Conservation (phyloP, 129 eudicot genomes). For the Flaveria sonorensis region DNA sequence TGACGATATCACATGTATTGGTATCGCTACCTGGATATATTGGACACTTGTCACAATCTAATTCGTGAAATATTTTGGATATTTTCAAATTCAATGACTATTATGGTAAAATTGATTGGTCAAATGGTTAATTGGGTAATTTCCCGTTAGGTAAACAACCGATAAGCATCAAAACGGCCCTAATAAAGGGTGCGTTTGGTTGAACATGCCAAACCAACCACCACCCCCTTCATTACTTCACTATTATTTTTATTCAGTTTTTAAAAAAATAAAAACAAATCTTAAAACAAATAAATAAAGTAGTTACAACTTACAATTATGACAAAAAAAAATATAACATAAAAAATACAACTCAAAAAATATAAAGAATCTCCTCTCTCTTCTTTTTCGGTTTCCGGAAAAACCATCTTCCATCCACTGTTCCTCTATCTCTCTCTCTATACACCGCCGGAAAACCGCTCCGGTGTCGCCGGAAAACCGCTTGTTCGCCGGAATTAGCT, state of each 20-base stretch:
- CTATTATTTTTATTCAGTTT: constrained; percentile 16
- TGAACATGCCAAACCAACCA: constrained; percentile 71
- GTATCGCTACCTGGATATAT: no score
- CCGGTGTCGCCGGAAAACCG: constrained; percentile 31
- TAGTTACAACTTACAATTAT: constrained; percentile 22
- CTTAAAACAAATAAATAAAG: constrained; percentile 9
- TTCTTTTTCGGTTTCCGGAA: constrained; percentile 59
- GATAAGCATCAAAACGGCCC: constrained; percentile 42
- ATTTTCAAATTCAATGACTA: no score
- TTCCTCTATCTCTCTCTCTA: constrained; percentile 49
- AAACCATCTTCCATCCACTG: constrained; percentile 48
- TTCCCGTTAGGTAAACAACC: neutral
- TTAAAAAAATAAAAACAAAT: neutral
- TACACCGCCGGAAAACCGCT: constrained; percentile 36
- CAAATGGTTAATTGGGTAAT: no score
- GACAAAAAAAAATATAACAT: neutral
- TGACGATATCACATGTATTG: no score
- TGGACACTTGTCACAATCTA: no score
- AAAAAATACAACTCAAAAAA: constrained; percentile 24
- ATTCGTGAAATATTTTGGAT: no score
- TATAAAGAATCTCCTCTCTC: constrained; percentile 56
- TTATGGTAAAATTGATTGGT: no score
- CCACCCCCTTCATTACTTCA: constrained; percentile 55
- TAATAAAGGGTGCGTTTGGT: constrained; percentile 63
- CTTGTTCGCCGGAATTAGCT: constrained; percentile 25